Evolutionary conservation across 192 early-diverging fungal genomes (phyloP).

Genomic region (Funneliformis mosseae): DNA sequence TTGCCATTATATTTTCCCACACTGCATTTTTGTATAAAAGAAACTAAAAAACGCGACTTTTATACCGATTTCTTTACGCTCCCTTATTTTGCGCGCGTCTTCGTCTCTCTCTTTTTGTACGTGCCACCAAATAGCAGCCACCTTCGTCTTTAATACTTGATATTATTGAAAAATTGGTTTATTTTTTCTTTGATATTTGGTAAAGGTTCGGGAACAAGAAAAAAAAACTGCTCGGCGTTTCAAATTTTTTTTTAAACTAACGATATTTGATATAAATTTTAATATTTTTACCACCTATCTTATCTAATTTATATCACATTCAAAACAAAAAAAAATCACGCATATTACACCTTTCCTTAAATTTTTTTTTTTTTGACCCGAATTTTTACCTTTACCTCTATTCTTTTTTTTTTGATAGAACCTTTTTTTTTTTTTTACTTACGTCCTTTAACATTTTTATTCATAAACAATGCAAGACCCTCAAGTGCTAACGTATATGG

Average conservation of each 20-base stretch:
- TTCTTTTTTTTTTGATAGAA: conserved; percentile 12
- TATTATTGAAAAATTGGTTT: neutral
- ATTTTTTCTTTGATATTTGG: neutral
- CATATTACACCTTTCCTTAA: neutral
- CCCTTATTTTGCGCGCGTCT: conserved; percentile 22
- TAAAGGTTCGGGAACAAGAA: neutral
- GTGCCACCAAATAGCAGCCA: conserved; percentile 20
- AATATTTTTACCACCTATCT: neutral
- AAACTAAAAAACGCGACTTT: conserved; percentile 21
- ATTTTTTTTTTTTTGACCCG: neutral
- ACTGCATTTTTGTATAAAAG: conserved; percentile 19
- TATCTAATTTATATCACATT: neutral
- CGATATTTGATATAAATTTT: neutral
- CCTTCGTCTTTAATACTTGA: neutral
- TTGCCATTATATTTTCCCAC: conserved; percentile 11
- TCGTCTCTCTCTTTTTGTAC: conserved; percentile 16
- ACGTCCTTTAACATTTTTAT: neutral
- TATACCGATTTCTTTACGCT: conserved; percentile 13
- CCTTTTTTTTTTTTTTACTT: neutral
- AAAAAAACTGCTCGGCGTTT: neutral
- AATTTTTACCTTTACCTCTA: neutral
- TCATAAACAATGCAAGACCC: conserved; percentile 27
- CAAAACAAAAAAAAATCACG: neutral
- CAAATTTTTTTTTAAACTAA: neutral
- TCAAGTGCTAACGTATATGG: conserved; percentile 6